phyloP scores from a whole-genome alignment of 1,284 basidiomycete species.

The Termitomyces sp. region DNA sequence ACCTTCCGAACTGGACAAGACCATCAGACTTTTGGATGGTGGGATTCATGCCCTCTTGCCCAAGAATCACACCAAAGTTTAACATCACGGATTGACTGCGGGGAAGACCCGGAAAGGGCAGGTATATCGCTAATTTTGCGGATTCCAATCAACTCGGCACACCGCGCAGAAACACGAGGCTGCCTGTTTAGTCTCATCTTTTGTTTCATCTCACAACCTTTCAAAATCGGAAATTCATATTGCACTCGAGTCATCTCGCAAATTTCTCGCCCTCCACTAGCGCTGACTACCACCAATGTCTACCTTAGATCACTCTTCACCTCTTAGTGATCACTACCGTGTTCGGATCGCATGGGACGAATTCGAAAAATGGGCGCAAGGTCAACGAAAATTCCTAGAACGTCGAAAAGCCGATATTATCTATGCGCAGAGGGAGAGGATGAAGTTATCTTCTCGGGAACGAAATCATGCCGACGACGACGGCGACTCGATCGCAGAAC shows the following conservation, averaged over 20 bases:
- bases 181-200: conserved; percentile 27
- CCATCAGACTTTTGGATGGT: conserved; percentile 5
- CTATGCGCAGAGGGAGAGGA: conserved; percentile 25
- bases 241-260: conserved; percentile 22
- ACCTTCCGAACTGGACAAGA: conserved; percentile 10
- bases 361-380: conserved; percentile 32
- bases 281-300: conserved; percentile 16
- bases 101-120: conserved; percentile 25
- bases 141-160: conserved; percentile 27
- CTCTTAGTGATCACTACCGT: conserved; percentile 15
- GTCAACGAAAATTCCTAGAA: conserved; percentile 26
- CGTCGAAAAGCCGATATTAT: conserved; percentile 20
- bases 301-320: conserved; percentile 13
- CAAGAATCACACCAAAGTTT: conserved; percentile 10
- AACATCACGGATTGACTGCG: conserved; percentile 23
- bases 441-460: conserved; percentile 17
- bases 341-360: conserved; percentile 35
- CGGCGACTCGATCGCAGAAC: conserved; percentile 27
- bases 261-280: conserved; percentile 16
- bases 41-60: conserved; percentile 12
- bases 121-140: conserved; percentile 18
- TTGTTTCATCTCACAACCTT: conserved; percentile 22
- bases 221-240: conserved; percentile 21
- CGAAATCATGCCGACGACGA: conserved; percentile 18
- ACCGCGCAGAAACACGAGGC: conserved; percentile 31